phyloP scores from a whole-genome alignment of 2,329 filamentous ascomycete genomes.

The Helotiales sp. region DNA sequence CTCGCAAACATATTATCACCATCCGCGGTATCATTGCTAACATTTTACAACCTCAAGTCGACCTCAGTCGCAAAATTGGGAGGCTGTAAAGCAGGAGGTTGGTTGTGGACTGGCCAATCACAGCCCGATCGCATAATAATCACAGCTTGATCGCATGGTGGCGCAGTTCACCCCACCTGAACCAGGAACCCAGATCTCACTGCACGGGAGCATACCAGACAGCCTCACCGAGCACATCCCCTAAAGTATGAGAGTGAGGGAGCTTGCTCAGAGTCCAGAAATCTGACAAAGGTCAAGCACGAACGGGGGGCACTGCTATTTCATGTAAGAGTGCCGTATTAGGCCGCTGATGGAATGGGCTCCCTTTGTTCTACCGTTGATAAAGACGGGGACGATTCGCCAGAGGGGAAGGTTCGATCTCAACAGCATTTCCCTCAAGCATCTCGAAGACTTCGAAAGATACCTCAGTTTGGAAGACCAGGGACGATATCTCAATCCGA shows the following conservation, averaged over 20 bases:
- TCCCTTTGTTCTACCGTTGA: constrained; percentile 37
- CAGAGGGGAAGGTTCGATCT: constrained; percentile 33
- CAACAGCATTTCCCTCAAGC: constrained; percentile 24
- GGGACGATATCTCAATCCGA: constrained; percentile 23
- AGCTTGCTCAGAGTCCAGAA: constrained; percentile 6
- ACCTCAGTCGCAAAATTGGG: background rate
- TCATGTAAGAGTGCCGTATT: constrained; percentile 16
- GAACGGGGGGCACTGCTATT: constrained; percentile 19
- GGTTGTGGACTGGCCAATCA: too few relatives aligned
- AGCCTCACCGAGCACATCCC: constrained; percentile 8
- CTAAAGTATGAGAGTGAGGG: constrained; percentile 18
- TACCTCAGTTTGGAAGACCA: constrained; percentile 31
- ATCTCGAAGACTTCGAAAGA: constrained; percentile 37
- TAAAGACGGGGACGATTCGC: constrained; percentile 39
- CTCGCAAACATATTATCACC: background rate
- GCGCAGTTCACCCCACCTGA: constrained; percentile 11
- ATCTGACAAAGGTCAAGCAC: constrained; percentile 17
- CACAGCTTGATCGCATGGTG: constrained; percentile 14
- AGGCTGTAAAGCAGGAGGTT: constrained; percentile 13
- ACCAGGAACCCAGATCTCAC: constrained; percentile 10
- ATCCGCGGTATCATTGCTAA: background rate
- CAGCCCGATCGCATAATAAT: constrained; percentile 2
- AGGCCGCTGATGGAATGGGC: constrained; percentile 38
- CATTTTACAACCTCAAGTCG: background rate
- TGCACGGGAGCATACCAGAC: background rate